Evolutionary conservation across 1,284 basidiomycete species (phyloP), one percentile per base, ranked within the genome.

Genomic region (Cutaneotrichosporon cavernicola): DNA sequence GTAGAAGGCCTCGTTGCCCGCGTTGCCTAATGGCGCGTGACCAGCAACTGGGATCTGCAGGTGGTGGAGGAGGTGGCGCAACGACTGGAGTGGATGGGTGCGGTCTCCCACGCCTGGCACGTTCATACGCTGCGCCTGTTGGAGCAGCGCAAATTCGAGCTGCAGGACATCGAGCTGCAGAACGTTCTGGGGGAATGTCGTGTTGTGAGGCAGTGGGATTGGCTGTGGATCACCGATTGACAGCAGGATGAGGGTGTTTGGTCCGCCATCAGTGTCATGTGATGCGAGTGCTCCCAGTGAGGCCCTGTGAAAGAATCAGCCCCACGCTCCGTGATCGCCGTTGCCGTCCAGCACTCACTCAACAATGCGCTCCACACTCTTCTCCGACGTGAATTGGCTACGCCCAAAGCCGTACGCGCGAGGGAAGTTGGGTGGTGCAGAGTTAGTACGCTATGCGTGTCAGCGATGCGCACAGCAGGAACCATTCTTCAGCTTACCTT

Each of bases 171-270:
- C 90, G 63, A 93, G 79, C 38, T 87, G 78, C 57, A 91, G 83
- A 56, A 90, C 80, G 76, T 92, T 92, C 70, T 84, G 84, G 0
- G 91, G 90, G 26, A 92, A 76, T 73, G 87, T 69, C 16, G 77
- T 73, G 26, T 71, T 65, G 11, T 65, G 50, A 5, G 71, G 72
- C 34, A 74, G 55, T 14, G 69, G 72, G 53, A 70, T 72, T n/a
- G 74, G 71, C 32, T 68, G 31, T 16, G 64, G 70, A n/a, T 75
- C 71, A 32, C 89, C 89, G 68, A 91, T 86, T 2, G 84, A 86
- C n/a, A 93, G 84, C 5, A 93, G 82, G 30, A 93, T 86, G 49
- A 93, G 86, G 8, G 83, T 84, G 75, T 92, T 93, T 38, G 88
- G 74, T 0, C 83, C 77, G 4, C 85, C 87, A 71, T 92, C 90